phyloP scores from a whole-genome alignment of 441 rosid genomes.

The Dalechampia spathulata region DNA sequence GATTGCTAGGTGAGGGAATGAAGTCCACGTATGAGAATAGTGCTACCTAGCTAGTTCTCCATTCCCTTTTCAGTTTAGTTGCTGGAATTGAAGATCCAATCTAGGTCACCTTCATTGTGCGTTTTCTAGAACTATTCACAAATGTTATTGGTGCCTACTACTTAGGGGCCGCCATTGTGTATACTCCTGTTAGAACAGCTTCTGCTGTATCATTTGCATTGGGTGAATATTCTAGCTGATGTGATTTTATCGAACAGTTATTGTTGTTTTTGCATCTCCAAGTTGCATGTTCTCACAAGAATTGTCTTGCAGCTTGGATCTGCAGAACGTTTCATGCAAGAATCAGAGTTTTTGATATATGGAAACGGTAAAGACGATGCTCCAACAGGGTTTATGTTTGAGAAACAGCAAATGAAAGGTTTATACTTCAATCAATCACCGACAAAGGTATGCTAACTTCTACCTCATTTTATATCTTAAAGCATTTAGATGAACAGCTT shows the following conservation, averaged over 20 bases:
- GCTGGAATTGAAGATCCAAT: neutral
- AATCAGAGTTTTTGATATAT: constrained; percentile 68
- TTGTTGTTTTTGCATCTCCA: constrained; percentile 6
- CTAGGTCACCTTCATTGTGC: neutral
- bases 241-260: constrained; percentile 4
- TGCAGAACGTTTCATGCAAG: constrained; percentile 78
- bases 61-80: neutral
- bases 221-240: neutral
- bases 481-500: too few species aligned
- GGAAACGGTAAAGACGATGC: constrained; percentile 82
- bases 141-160: neutral
- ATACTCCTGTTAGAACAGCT: neutral
- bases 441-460: constrained; percentile 50
- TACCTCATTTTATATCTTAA: neutral
- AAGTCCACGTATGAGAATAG: neutral
- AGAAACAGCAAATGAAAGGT: constrained; percentile 82
- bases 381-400: constrained; percentile 94
- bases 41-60: neutral
- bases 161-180: neutral
- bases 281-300: constrained; percentile 1
- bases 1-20: neutral
- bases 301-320: constrained; percentile 80
- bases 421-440: constrained; percentile 87
- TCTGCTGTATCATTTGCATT: neutral
- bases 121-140: neutral